Evolutionary conservation across 306 rosid genomes (phyloP), one percentile per base, ranked within the genome.

Genomic region (Elaeagnus macrophylla): DNA sequence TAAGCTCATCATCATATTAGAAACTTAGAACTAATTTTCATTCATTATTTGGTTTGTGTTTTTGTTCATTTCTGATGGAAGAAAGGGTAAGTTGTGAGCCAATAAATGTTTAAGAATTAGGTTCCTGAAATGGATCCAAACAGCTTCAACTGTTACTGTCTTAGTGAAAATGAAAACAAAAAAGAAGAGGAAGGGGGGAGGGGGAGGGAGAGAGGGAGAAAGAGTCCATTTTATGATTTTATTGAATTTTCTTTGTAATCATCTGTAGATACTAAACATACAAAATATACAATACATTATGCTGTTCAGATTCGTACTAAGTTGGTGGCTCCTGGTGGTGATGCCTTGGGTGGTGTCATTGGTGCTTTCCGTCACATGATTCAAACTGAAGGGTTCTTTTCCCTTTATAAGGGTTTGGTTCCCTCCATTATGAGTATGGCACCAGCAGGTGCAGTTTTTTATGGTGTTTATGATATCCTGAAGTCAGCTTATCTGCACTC

Each of bases 401-500:
- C 95, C 59, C 93, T 87, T 56, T 87, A 87, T 77, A 91, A 87
- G 89, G 99, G 99, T 44, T 70, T 91, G 66, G 81, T 75, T 12
- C 99, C 99, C 67, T 91, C 99, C 37, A 79, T 91, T 65, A 54
- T 88, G 53, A 87, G 99, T 60, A 87, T 87, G 99, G 96, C 96
- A 56, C 99, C 99, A 37, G 73, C 96, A 18, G 91, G 96, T 58
- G 99, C 99, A 48, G 99, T 91, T 49, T 91, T 87, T 68, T 91
- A 91, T 70, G 83, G 95, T 48, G 99, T 87, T 37, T 87, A 91
- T 48, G 99, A 91, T 75, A 87, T 84, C 40, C 67, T 91, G 53
- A 91, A 91, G 60, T 68, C 95, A 48, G 65, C 87, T 8, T 91
- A 86, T 79, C 78, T 91, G 71, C 96, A 69, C 67, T 91, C 96